Conservation (phyloP, 1,139 yeast species). For the Debaryomycetaceae sp. region DNA sequence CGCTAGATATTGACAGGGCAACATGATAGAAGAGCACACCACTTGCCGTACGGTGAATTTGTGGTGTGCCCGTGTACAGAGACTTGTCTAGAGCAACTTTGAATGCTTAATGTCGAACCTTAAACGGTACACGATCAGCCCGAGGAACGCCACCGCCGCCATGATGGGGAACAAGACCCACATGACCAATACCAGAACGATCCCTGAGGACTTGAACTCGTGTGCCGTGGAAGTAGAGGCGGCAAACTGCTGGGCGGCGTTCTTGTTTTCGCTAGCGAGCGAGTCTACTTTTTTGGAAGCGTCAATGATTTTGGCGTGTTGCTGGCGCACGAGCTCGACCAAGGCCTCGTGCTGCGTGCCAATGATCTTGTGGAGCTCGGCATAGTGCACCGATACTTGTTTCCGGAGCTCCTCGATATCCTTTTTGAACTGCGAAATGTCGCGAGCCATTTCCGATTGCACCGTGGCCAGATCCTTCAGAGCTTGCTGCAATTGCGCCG, state of each 20-base stretch:
- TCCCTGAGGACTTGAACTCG: conserved; percentile 6
- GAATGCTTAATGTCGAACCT: conserved; percentile 47
- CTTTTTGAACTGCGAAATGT: conserved; percentile 8
- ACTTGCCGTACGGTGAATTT: conserved; percentile 13
- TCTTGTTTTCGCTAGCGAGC: conserved; percentile 33
- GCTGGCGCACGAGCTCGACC: conserved; percentile 36
- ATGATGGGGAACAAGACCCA: conserved; percentile 36
- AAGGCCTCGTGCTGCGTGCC: conserved; percentile 26
- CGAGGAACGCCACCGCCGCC: conserved; percentile 24
- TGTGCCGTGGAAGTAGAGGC: conserved; percentile 5
- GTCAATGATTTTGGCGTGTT: conserved; percentile 26
- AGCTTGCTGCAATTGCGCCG: background rate
- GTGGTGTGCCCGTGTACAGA: background rate
- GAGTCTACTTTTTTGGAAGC: conserved; percentile 30
- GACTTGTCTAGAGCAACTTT: conserved; percentile 30
- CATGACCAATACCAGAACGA: conserved; percentile 15
- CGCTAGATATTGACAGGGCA: background rate
- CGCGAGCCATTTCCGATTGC: conserved; percentile 9
- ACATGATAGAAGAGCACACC: conserved; percentile 1
- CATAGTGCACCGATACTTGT: conserved; percentile 19
- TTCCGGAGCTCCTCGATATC: conserved; percentile 12
- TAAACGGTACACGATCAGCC: conserved; percentile 33
- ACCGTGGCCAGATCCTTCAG: conserved; percentile 1
- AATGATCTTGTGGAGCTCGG: conserved; percentile 24
- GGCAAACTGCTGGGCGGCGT: conserved; percentile 20